Conservation (phyloP, 352 stramenopile genomes). For the Pythium brassicae region DNA sequence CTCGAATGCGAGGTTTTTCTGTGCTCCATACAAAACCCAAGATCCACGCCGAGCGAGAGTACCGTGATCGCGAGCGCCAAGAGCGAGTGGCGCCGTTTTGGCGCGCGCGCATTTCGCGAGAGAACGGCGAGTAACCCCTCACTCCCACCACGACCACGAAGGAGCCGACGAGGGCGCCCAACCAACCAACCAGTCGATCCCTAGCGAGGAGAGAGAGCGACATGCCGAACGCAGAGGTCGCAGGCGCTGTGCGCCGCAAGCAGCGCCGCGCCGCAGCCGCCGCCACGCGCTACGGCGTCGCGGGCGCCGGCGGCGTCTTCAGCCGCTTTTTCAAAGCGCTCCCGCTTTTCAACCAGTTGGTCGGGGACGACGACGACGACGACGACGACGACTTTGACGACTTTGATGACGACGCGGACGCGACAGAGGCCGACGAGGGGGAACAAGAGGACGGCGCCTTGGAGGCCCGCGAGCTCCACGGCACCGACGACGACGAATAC, state of each 20-base stretch:
- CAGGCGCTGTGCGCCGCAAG: constrained; percentile 13
- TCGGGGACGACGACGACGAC: constrained; percentile 33
- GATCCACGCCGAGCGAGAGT: too few relatives aligned
- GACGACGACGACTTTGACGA: constrained; percentile 16
- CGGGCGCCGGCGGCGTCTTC: constrained; percentile 25
- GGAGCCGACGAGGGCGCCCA: background rate
- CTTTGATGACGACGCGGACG: constrained; percentile 13
- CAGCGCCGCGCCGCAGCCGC: constrained; percentile 30
- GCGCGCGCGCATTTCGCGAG: too few relatives aligned
- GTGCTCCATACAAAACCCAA: too few relatives aligned
- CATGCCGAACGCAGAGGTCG: constrained; percentile 9
- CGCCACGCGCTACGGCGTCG: constrained; percentile 32
- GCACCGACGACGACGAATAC: constrained; percentile 18
- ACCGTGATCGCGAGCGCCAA: too few relatives aligned
- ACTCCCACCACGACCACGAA: too few relatives aligned
- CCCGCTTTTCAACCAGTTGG: constrained; percentile 54
- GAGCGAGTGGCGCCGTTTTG: too few relatives aligned
- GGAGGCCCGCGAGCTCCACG: background rate
- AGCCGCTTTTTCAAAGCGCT: constrained; percentile 60
- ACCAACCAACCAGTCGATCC: background rate
- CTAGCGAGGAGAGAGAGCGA: background rate
- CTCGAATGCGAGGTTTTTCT: too few relatives aligned
- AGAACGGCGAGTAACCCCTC: too few relatives aligned
- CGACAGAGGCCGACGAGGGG: constrained; percentile 20
- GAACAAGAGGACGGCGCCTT: constrained; percentile 12